Conservation (phyloP, 2,329 filamentous ascomycete species). For the Ramichloridium luteum region DNA sequence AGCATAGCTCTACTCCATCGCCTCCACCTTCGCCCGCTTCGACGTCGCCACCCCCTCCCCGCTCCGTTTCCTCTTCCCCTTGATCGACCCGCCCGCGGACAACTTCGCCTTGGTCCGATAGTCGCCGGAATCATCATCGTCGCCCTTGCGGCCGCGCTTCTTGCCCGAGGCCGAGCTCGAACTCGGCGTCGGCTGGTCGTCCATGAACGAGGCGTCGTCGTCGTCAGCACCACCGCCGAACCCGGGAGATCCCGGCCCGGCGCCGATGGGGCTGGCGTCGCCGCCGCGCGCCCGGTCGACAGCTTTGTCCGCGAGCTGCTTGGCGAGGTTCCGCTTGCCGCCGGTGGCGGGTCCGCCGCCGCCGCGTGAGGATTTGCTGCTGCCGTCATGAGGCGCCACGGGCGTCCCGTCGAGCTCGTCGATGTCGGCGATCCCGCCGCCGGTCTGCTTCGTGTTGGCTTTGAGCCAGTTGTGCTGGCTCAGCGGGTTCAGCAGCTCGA, state of each 20-base stretch:
- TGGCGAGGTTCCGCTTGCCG: conserved; percentile 21
- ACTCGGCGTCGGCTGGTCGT: conserved; percentile 12
- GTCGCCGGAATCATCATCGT: conserved; percentile 30
- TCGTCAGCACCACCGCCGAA: conserved; percentile 23
- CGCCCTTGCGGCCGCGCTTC: conserved; percentile 24
- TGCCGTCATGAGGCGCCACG: conserved; percentile 76
- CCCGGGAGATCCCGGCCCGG: conserved; percentile 11
- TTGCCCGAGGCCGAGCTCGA: conserved; percentile 20
- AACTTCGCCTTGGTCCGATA: conserved; percentile 39
- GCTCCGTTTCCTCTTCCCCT: conserved; percentile 26
- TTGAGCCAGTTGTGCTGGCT: conserved; percentile 89
- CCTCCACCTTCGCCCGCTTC: conserved; percentile 16
- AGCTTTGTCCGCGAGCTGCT: conserved; percentile 25
- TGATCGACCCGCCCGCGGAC: conserved; percentile 26
- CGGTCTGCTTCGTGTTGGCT: conserved; percentile 16
- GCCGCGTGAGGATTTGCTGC: conserved; percentile 23
- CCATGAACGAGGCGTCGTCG: conserved; percentile 24
- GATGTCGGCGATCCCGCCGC: conserved; percentile 12
- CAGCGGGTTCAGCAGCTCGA: conserved; percentile 63
- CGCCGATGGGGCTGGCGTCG: conserved; percentile 21
- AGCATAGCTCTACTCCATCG: background rate
- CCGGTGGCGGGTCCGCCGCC: conserved; percentile 39
- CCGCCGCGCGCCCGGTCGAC: conserved; percentile 24
- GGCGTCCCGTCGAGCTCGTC: conserved; percentile 47
- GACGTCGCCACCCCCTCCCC: conserved; percentile 11